Percentiles rank a stretch among this genome's conserved stretches.
Evolutionary conservation across 768 basidiomycete species (phyloP).

Genomic region (Lactifluus subvellereus): DNA sequence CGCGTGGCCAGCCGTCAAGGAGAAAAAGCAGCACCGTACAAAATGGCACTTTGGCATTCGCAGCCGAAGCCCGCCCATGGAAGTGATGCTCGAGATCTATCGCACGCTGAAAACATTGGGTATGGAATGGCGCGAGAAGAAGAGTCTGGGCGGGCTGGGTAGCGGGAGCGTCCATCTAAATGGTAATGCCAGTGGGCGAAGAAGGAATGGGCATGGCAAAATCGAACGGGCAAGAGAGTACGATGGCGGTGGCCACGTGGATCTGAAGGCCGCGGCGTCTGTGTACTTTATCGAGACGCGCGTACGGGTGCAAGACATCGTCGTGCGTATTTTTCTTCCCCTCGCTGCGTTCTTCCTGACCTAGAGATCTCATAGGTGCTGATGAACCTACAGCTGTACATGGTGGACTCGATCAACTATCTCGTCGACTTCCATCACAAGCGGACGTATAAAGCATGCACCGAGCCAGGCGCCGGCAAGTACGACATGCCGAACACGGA

Average conservation of each 20-base stretch:
- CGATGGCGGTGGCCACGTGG: conserved; percentile 51
- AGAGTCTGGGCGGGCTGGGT: conserved; percentile 66
- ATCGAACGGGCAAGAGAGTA: conserved; percentile 60
- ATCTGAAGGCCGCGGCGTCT: conserved; percentile 61
- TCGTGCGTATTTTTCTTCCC: conserved; percentile 50
- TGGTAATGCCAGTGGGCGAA: conserved; percentile 24
- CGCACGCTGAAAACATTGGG: conserved; percentile 81
- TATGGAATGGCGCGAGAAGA: conserved; percentile 98
- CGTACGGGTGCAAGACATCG: conserved; percentile 83
- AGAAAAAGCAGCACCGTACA: conserved; percentile 69
- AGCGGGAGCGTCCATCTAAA: conserved; percentile 33
- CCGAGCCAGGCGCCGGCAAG: conserved; percentile 58
- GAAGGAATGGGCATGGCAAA: conserved; percentile 34
- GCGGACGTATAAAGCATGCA: conserved; percentile 79
- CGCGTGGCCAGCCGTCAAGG: conserved; percentile 38
- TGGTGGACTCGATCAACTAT: conserved; percentile 94
- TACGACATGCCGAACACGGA: conserved; percentile 61
- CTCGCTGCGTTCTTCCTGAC: conserved; percentile 2
- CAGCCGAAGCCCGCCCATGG: conserved; percentile 92
- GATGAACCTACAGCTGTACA: conserved; percentile 97
- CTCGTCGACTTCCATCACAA: conserved; percentile 98
- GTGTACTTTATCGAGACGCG: conserved; percentile 95
- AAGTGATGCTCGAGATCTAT: conserved; percentile 99
- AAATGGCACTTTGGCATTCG: conserved; percentile 99
- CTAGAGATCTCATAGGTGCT: conserved; percentile 53